Percentiles rank a stretch among this genome's conserved stretches.
These are phyloP conservation scores for Aspergillus tamarii DNA, from an alignment of 2,329 filamentous ascomycete genomes.

Conservation along the genomic window DNA sequence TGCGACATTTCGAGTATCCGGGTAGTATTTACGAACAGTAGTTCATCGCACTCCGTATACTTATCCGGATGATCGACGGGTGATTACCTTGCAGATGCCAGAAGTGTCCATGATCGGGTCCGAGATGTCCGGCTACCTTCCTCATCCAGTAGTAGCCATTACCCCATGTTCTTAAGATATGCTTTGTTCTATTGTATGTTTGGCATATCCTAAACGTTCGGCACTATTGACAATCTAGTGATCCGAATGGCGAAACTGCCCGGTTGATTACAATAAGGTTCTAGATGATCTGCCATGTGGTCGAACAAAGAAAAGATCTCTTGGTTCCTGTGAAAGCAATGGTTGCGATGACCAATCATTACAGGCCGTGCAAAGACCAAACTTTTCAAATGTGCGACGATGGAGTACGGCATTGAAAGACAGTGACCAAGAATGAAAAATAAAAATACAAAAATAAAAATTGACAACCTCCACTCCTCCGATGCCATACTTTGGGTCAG, in stretches of 20 bases:
- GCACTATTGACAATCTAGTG: not conserved
- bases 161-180: not conserved
- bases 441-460: not conserved
- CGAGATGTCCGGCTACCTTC: not conserved
- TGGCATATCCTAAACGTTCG: not conserved
- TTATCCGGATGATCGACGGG: conserved; percentile 16
- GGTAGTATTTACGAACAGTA: conserved; percentile 6
- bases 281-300: conserved; percentile 2
- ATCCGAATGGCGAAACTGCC: not conserved
- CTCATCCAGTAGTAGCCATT: not conserved
- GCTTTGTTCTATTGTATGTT: not conserved
- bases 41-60: conserved; percentile 9
- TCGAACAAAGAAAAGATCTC: not conserved
- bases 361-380: not conserved
- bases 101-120: no score
- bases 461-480: not conserved
- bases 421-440: not conserved
- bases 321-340: not conserved
- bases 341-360: not conserved
- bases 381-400: not conserved
- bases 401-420: not conserved
- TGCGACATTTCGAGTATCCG: not conserved
- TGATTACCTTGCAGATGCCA: not conserved
- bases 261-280: not conserved
- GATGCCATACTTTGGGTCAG: conserved; percentile 1